Conservation (phyloP, 345 rosid species). For the Geranium brycei region DNA sequence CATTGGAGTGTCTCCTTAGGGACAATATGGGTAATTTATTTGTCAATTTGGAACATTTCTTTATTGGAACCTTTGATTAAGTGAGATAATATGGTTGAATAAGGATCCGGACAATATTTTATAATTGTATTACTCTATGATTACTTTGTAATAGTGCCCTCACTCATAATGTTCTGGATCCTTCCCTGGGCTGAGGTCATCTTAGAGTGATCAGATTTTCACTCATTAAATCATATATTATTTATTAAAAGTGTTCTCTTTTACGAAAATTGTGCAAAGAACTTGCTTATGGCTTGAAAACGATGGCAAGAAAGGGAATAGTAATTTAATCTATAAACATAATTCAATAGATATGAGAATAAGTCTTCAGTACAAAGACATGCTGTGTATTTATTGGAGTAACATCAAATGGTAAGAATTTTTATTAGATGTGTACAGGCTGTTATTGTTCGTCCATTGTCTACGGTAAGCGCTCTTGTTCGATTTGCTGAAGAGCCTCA, state of each 20-base stretch:
- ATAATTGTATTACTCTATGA: too few relatives aligned
- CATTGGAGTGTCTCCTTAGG: too few relatives aligned
- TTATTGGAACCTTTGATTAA: too few relatives aligned
- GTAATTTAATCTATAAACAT: background rate
- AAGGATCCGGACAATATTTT: too few relatives aligned
- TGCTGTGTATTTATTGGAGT: conserved; percentile 1
- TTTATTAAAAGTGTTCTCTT: too few relatives aligned
- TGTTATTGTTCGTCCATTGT: conserved; percentile 83
- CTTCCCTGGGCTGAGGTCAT: background rate
- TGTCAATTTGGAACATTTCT: too few relatives aligned
- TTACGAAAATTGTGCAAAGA: background rate
- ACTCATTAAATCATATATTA: background rate
- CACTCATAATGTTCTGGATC: too few relatives aligned
- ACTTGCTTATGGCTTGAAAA: background rate
- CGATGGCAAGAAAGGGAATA: background rate
- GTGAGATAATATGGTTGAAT: too few relatives aligned
- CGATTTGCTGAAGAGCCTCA: conserved; percentile 99
- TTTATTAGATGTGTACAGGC: conserved; percentile 96
- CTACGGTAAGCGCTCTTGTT: conserved; percentile 78
- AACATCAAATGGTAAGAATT: conserved; percentile 50
- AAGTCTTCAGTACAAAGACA: background rate
- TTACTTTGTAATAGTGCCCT: too few relatives aligned
- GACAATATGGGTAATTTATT: too few relatives aligned
- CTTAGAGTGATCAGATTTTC: background rate
- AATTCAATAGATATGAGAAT: too few relatives aligned